Evolutionary conservation across 1,139 yeast species (phyloP).

Genomic region (Blastobotrys aristatus): DNA sequence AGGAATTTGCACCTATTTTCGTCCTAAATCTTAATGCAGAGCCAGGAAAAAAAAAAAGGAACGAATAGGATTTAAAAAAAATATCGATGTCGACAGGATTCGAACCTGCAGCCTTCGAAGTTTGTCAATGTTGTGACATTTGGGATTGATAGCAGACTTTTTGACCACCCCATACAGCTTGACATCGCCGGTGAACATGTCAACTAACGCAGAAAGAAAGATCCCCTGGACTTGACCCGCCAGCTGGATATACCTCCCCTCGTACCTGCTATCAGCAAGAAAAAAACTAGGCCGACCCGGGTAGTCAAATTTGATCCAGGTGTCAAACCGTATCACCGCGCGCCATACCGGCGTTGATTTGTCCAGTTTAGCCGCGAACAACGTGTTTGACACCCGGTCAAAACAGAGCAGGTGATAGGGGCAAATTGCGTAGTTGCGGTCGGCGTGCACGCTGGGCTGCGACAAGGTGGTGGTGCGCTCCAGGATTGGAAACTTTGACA

Average conservation of each 20-base stretch:
- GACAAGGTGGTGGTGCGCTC: background rate
- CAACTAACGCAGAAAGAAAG: background rate
- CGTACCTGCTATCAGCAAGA: background rate
- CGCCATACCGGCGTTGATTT: background rate
- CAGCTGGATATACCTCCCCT: conserved; percentile 4
- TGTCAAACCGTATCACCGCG: background rate
- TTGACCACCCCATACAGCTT: background rate
- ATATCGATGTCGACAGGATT: too few relatives aligned
- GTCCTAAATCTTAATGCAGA: too few relatives aligned
- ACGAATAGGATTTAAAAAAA: too few relatives aligned
- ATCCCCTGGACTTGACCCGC: background rate
- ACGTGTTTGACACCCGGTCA: conserved; percentile 1
- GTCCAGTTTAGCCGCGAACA: conserved; percentile 1
- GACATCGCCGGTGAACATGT: background rate
- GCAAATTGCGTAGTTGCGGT: conserved; percentile 1
- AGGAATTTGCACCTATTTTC: too few relatives aligned
- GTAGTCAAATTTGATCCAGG: background rate
- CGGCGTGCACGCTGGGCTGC: background rate
- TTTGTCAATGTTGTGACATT: too few relatives aligned
- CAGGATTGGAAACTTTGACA: background rate
- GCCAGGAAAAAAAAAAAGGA: too few relatives aligned
- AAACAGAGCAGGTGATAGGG: conserved; percentile 1
- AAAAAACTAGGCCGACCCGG: background rate
- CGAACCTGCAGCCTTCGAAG: too few relatives aligned
- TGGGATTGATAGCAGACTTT: too few relatives aligned